Evolutionary conservation across 2,329 filamentous ascomycete species (phyloP).

Genomic region (Diplodia intermedia): DNA sequence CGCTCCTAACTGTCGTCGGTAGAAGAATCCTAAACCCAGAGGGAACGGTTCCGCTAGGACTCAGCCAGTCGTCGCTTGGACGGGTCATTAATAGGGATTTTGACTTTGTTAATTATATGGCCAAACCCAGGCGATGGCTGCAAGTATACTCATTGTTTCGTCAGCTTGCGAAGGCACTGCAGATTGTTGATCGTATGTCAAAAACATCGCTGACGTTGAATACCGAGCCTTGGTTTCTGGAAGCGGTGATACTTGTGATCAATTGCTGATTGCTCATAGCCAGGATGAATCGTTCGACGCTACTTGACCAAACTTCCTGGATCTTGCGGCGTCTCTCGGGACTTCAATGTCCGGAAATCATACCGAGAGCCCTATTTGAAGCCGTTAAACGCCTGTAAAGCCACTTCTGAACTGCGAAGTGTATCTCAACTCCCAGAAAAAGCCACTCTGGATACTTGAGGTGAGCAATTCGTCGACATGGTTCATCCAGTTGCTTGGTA

Average conservation of each 20-base stretch:
- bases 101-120: no score
- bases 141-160: no score
- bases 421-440: background rate
- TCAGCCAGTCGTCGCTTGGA: no score
- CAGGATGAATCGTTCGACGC: conserved; percentile 39
- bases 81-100: no score
- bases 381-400: background rate
- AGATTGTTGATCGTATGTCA: no score
- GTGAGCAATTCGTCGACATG: background rate
- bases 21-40: no score
- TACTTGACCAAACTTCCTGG: conserved; percentile 31
- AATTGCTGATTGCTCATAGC: conserved; percentile 40
- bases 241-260: conserved; percentile 37
- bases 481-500: background rate
- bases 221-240: no score
- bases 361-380: background rate
- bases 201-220: no score
- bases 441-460: background rate
- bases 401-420: background rate
- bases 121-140: no score
- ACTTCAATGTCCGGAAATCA: background rate
- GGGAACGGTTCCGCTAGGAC: no score
- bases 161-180: no score
- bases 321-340: background rate
- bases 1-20: no score